These are phyloP conservation scores for Mimosa pudica DNA, from an alignment of 306 rosid genomes.

Conservation along the genomic window DNA sequence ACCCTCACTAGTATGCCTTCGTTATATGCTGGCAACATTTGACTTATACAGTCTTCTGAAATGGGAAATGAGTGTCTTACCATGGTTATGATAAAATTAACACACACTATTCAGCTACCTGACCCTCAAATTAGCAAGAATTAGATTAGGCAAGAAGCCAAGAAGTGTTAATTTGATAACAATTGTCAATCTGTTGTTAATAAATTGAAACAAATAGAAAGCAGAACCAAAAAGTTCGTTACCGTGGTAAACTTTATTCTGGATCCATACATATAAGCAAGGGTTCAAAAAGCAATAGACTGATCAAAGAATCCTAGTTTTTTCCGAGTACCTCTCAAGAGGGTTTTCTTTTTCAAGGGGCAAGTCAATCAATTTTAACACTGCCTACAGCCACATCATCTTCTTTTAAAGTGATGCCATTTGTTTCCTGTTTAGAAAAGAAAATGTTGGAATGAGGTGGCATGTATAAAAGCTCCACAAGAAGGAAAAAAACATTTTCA, in stretches of 20 bases:
- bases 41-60: conserved; percentile 63
- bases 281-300: not conserved
- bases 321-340: conserved; percentile 64
- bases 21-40: conserved; percentile 70
- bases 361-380: conserved; percentile 86
- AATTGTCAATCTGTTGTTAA: not conserved
- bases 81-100: conserved; percentile 61
- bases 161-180: not conserved
- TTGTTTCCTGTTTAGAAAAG: conserved; percentile 40
- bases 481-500: not conserved
- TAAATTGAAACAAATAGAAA: not conserved
- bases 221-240: conserved; percentile 3
- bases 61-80: conserved; percentile 55
- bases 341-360: conserved; percentile 78
- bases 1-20: conserved; percentile 79
- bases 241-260: conserved; percentile 84
- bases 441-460: not conserved
- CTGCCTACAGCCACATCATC: conserved; percentile 72
- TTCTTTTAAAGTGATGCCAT: conserved; percentile 60
- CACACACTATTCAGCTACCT: conserved; percentile 15
- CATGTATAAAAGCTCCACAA: not conserved
- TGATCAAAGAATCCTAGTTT: not conserved
- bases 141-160: not conserved
- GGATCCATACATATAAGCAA: conserved; percentile 37
- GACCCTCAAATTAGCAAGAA: not conserved